A percentile compares a stretch with the other conserved stretches of the same genome.
Conservation (phyloP, 257 asterid genomes). For the Nicotiana undulata region DNA sequence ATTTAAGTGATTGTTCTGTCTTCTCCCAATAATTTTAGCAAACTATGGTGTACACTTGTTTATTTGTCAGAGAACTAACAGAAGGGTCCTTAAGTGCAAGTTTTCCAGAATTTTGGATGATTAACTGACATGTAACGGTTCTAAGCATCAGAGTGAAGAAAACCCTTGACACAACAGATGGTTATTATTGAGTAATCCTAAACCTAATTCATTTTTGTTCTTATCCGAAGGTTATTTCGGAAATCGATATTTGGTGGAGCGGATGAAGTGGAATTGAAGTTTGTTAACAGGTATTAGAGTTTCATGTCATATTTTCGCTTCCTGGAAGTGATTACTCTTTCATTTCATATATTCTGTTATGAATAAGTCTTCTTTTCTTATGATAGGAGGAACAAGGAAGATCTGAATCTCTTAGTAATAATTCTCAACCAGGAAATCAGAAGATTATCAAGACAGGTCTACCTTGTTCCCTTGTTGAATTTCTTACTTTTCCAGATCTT, state of each 20-base stretch:
- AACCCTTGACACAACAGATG: neutral
- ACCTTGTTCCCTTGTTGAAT: conserved; percentile 1
- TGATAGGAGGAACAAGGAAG: conserved; percentile 80
- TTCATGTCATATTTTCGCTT: neutral
- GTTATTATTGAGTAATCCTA: neutral
- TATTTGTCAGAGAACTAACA: neutral
- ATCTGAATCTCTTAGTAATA: conserved; percentile 55
- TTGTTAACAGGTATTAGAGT: conserved; percentile 61
- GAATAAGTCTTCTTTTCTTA: neutral
- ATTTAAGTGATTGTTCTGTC: neutral
- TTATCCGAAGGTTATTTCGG: conserved; percentile 58
- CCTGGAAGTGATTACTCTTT: neutral
- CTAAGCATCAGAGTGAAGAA: neutral
- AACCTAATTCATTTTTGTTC: neutral
- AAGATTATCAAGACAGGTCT: conserved; percentile 84
- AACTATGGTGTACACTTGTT: neutral
- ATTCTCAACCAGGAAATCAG: conserved; percentile 90
- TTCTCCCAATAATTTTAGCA: neutral
- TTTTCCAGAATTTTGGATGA: neutral
- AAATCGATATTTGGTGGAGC: conserved; percentile 92
- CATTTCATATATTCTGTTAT: neutral
- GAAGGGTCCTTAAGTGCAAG: neutral
- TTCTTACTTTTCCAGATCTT: neutral
- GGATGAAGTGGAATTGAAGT: conserved; percentile 92
- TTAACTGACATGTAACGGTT: neutral